Evolutionary conservation across 371 early-diverging fungal species (phyloP), one percentile per base, ranked within the genome.

Genomic region (Rhizomucor pusillus): DNA sequence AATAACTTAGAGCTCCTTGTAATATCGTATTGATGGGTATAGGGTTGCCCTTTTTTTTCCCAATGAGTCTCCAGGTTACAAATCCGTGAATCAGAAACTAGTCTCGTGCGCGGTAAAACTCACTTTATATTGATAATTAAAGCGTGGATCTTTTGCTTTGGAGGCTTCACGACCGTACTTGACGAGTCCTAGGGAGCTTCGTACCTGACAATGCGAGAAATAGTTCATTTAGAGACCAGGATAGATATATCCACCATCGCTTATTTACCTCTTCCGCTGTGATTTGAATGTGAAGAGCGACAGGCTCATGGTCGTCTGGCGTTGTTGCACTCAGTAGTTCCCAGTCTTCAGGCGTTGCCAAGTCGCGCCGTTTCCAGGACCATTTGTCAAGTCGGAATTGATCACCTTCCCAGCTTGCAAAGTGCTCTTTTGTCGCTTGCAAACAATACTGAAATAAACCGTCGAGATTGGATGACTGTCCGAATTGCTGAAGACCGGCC

Each of bases 361-460:
- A 50, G 6, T 33, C 12, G 7, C 35, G 24, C 35, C 50, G 50
- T 41, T 59, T 59, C 59, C 59, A 59, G 48, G 53, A 59, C 59
- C 59, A 59, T 7, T 45, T 14, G 16, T 44, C 25, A 19, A 37
- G 35, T n/a, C 12, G 33, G 16, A 16, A 14, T 19, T 3, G 41
- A 37, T n/a, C 46, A 37, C 18, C 45, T 1, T n/a, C 29, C 16
- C 12, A 13, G 12, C 24, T 46, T 12, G 19, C 44, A 16, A 37
- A 22, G 12, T n/a, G 13, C 18, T 13, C 55, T 48, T 59, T n/a
- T 33, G 52, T 34, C 33, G 56, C 43, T 40, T 44, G 45, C 20
- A 47, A 29, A 35, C 75, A 74, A 43, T 66, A 71, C 20, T 61
- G 45, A 5, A 74, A 50, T 47, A 74, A 66, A 37, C 63, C 75